A percentile compares a stretch with the other conserved stretches of the same genome.
phyloP scores from a whole-genome alignment of 495 filamentous ascomycete species.

The Tuber calosporum region DNA sequence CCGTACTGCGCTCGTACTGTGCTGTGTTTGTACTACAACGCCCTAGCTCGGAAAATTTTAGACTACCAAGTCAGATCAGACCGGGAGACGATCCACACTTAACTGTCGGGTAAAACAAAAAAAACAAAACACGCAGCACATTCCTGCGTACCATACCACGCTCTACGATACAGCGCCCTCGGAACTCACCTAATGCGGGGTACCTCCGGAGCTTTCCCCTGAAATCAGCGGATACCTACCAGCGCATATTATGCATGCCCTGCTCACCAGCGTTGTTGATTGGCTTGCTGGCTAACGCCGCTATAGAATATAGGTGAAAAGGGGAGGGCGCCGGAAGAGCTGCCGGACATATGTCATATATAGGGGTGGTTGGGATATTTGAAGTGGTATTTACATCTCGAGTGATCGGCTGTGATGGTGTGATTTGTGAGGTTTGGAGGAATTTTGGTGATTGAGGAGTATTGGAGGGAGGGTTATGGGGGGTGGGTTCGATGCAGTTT shows the following conservation, averaged over 20 bases:
- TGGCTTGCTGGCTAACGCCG: not conserved
- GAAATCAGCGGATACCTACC: not conserved
- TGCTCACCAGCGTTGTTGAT: not conserved
- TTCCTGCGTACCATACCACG: not conserved
- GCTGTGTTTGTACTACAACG: too few relatives aligned
- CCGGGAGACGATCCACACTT: not conserved
- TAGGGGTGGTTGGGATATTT: not conserved
- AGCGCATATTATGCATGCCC: not conserved
- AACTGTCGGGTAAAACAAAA: not conserved
- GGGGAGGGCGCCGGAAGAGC: not conserved
- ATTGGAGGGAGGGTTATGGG: not conserved
- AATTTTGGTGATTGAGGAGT: not conserved
- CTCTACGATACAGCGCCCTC: not conserved
- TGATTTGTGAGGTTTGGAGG: not conserved
- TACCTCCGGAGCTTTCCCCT: not conserved
- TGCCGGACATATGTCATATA: not conserved
- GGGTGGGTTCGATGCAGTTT: not conserved
- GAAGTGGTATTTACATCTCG: not conserved
- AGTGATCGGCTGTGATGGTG: not conserved
- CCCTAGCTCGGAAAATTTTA: not conserved
- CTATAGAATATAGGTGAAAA: not conserved
- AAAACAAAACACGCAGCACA: not conserved
- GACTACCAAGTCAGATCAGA: not conserved
- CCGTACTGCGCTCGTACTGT: not conserved
- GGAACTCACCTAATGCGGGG: not conserved